A percentile compares a stretch with the other conserved stretches of the same genome.
phyloP scores from a whole-genome alignment of 352 stramenopile species.

The Thalassiosira delicatula region DNA sequence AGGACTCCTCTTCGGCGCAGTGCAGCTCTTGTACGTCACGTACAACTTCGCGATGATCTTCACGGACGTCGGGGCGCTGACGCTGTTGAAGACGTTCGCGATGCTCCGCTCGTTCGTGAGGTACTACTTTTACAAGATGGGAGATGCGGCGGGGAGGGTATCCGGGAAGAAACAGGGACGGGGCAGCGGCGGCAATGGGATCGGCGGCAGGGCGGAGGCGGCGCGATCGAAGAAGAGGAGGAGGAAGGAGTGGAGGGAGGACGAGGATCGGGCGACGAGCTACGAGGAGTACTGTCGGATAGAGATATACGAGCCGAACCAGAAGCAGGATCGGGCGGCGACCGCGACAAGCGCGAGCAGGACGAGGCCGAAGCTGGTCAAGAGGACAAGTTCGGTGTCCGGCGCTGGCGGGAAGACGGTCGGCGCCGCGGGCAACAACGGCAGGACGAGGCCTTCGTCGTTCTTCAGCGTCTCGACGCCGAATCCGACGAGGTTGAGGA shows the following conservation, averaged over 20 bases:
- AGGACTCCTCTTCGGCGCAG: conserved; percentile 65
- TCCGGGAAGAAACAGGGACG: too few relatives aligned
- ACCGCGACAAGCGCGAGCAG: too few relatives aligned
- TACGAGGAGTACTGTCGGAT: conserved; percentile 81
- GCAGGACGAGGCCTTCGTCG: too few relatives aligned
- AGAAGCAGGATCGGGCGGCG: too few relatives aligned
- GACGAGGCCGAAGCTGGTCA: too few relatives aligned
- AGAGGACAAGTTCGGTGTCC: too few relatives aligned
- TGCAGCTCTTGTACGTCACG: conserved; percentile 79
- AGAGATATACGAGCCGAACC: conserved; percentile 66
- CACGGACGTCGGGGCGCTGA: conserved; percentile 69
- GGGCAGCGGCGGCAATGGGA: too few relatives aligned
- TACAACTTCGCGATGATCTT: conserved; percentile 86
- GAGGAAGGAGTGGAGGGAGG: conserved; percentile 71
- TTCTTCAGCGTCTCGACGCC: too few relatives aligned
- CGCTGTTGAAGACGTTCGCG: conserved; percentile 77
- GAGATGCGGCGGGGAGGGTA: conserved; percentile 37
- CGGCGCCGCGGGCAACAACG: too few relatives aligned
- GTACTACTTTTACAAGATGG: conserved; percentile 62
- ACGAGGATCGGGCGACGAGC: conserved; percentile 54
- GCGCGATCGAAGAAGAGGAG: conserved; percentile 52
- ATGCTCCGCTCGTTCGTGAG: conserved; percentile 61
- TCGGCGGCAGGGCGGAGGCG: too few relatives aligned
- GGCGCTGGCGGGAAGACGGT: too few relatives aligned
- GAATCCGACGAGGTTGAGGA: too few relatives aligned